Evolutionary conservation across 2,329 filamentous ascomycete species (phyloP).

Genomic region (Tolypocladium tundrense): DNA sequence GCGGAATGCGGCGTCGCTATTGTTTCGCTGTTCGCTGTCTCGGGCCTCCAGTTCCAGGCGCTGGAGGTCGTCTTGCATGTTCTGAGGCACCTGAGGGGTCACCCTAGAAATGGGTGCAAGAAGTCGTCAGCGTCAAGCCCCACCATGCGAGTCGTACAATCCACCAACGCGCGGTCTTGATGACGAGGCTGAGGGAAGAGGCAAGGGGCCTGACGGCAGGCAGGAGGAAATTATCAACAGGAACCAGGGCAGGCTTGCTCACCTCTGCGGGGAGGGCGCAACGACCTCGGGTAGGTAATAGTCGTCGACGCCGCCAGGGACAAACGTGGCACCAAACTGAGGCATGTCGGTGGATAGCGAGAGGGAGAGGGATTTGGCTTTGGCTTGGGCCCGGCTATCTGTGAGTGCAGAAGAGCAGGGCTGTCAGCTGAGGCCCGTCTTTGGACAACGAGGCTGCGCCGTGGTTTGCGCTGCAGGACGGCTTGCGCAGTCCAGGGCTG

Average conservation of each 20-base stretch:
- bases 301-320: slow-evolving; percentile 47
- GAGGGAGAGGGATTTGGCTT: slow-evolving; percentile 5
- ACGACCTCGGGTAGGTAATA: slow-evolving; percentile 52
- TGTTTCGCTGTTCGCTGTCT: slow-evolving; percentile 27
- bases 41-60: slow-evolving; percentile 77
- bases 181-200: not conserved
- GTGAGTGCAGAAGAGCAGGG: slow-evolving; percentile 10
- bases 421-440: slow-evolving; percentile 11
- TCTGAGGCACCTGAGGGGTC: slow-evolving; percentile 90
- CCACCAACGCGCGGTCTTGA: not conserved
- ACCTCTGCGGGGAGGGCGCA: slow-evolving; percentile 49
- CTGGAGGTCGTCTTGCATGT: slow-evolving; percentile 91
- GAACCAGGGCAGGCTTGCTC: slow-evolving; percentile 12
- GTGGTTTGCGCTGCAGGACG: not conserved
- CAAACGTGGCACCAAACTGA: slow-evolving; percentile 44
- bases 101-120: slow-evolving; percentile 46
- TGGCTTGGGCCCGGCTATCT: slow-evolving; percentile 1
- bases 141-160: slow-evolving; percentile 9
- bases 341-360: slow-evolving; percentile 12
- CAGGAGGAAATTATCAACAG: not conserved
- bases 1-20: slow-evolving; percentile 18
- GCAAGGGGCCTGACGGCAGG: not conserved
- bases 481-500: not conserved
- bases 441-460: not conserved
- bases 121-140: slow-evolving; percentile 25